Base-by-base conservation (phyloP, 2,329 filamentous ascomycete species). In the Penicillium sp. region DNA sequence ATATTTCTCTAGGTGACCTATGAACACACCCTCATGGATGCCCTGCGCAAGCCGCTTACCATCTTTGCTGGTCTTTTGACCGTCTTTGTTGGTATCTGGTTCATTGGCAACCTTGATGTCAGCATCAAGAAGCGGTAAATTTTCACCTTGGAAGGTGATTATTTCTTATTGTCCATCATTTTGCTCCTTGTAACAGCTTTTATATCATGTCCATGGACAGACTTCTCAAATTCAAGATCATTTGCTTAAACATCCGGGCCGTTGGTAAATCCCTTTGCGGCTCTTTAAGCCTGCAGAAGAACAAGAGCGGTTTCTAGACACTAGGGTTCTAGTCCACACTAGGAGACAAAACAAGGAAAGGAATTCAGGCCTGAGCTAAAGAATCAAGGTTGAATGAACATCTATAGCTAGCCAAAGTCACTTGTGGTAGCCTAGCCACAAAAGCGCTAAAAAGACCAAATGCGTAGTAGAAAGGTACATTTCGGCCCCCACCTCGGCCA, bases 1-100 rank as follows among this genome's bases (percentile, higher is more conserved):
- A 57, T 40, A 2, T 19, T 33, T 28, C 3, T 24, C 2, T 58
- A 84, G 80, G 75, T 98, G 57, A 90, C 91, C 1, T 99, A 99
- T 78, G 91, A 97, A 66, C 92, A 95, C 74, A 87, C 93, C 1
- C 84, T 90, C 68, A 75, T 84, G 2, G 90, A 91, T 30, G 87
- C 86, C 42, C 86, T 97, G 71, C 88, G 93, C 72, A 99, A 99
- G 82, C 95, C 95, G 0, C 68, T 96, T 22, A 87, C 94, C 26
- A 86, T 98, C 63, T 92, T 95, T 67, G 81, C 82, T 35, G 92
- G 90, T 70, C 80, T 91, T 65, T 75, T 96, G 67, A 82, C 84
- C n/a, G 80, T 96, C 13, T 97, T 96, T 78, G 83, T 87, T 44
- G 84, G 88, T 1, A 85, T 86, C 5, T 97, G 91, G 89, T 80